Evolutionary conservation across 2,329 filamentous ascomycete genomes (phyloP), one percentile per base, ranked within the genome.

Genomic region (Torrubiellomyces zombiae): DNA sequence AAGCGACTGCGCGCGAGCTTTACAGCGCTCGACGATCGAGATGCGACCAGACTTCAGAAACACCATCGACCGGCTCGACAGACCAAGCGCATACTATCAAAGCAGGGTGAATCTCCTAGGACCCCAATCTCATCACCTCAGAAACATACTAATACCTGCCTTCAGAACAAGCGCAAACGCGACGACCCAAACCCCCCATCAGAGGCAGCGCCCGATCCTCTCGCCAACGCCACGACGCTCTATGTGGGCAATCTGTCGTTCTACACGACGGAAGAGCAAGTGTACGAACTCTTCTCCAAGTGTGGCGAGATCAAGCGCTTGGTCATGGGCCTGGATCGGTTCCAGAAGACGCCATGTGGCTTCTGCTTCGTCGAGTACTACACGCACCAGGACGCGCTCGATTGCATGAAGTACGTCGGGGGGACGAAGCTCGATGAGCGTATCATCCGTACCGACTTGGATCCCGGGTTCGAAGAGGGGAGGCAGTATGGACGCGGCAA

Each of bases 311-410:
- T 98, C 56, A 98, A 98, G 58, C 80, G 89, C 15, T 70, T 98
- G 23, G 72, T 98, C 36, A 98, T 98, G 89, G 89, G 89, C 24
- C 71, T 98, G 26, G 89, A 98, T 50, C 77, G 89, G 29, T 93
- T 89, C 61, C 79, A 78, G 53, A 98, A 98, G 60, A 98, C 89
- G 1, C 89, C 89, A 2, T 98, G 89, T 53, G 89, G 89, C 20
- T 98, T 98, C 63, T 98, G 89, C 63, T 98, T 98, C 47, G 89
- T 98, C 44, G 89, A 98, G 56, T 98, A 98, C 58, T 95, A 94
- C 60, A 94, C 76, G 16, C 89, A 95, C 51, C 77, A 93, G 47
- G 89, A 98, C 51, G 89, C 89, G 7, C 66, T 98, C 24, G 89
- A 98, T 50, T 95, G 86, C 55, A 75, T 98, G 74, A 98, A 95